These are phyloP conservation scores for Hypoxylon sp. DNA, from an alignment of 2,329 filamentous ascomycete species.

Conservation along the genomic window DNA sequence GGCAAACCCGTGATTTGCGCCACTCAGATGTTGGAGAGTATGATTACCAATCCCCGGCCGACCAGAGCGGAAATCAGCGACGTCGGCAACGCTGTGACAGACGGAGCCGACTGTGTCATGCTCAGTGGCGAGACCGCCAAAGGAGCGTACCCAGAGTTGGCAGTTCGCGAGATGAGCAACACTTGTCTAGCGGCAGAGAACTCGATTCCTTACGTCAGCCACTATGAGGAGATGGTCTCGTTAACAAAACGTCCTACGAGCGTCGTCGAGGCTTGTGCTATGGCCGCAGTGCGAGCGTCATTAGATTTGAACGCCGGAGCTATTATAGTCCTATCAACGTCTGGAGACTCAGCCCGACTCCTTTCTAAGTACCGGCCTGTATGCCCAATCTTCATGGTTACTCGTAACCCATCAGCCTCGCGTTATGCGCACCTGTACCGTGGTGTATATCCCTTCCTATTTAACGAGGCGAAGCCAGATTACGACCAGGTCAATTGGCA, in stretches of 20 bases:
- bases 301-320: slow-evolving; percentile 96
- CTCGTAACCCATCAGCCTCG: slow-evolving; percentile 85
- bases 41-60: slow-evolving; percentile 99
- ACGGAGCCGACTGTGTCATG: slow-evolving; percentile 99
- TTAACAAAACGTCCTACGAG: slow-evolving; percentile 86
- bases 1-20: slow-evolving; percentile 99
- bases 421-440: slow-evolving; percentile 96
- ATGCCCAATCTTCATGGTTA: slow-evolving; percentile 99
- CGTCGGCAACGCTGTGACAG: slow-evolving; percentile 97
- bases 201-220: slow-evolving; percentile 95
- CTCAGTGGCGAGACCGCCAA: slow-evolving; percentile 99
- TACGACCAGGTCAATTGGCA: slow-evolving; percentile 96
- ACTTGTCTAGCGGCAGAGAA: slow-evolving; percentile 97
- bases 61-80: slow-evolving; percentile 99
- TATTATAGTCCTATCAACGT: slow-evolving; percentile 96
- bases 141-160: slow-evolving; percentile 92
- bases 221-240: slow-evolving; percentile 94
- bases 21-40: slow-evolving; percentile 99
- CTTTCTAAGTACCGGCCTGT: slow-evolving; percentile 99
- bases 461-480: slow-evolving; percentile 93
- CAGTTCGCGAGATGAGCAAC: slow-evolving; percentile 98
- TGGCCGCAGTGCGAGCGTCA: slow-evolving; percentile 95
- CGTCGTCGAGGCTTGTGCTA: slow-evolving; percentile 94
- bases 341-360: slow-evolving; percentile 93
- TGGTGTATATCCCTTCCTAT: slow-evolving; percentile 97